Evolutionary conservation across 345 rosid genomes (phyloP), one percentile per base, ranked within the genome.

Genomic region (Turnera subulata): DNA sequence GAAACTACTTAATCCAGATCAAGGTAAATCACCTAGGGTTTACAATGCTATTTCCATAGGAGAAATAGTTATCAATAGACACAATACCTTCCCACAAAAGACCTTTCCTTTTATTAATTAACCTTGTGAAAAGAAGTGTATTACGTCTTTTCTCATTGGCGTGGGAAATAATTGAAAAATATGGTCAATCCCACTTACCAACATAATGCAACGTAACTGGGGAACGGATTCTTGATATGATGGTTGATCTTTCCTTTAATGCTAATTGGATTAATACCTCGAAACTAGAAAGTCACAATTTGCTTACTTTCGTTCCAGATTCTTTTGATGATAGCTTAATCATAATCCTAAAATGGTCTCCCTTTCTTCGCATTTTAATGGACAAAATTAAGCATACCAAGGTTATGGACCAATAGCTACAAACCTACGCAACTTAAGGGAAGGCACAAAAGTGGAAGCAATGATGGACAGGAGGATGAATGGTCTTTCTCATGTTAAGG

Each of bases 311-410:
- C 64, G 29, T 47, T 20, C 47, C n/a, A 63, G 62, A 55, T 63
- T 50, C 58, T 25, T 16, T 18, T 40, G 50, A 53, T 63, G 62
- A 72, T 62, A 53, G 24, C 66, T 62, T 59, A 61, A 71, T 78
- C 58, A 72, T 65, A 35, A 47, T 32, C 20, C 51, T 57, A 21
- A 44, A 72, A 69, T 62, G 50, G 44, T 25, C 15, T 25, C n/a
- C 33, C 19, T 18, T 42, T 42, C 1, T 25, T 17, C 11, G 21
- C 45, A 50, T 45, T 35, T 26, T 55, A 42, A 56, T 19, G 21
- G 38, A 40, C 40, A 49, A 33, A 29, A 15, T 11, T 62, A 66
- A 54, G 13, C 18, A 48, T 53, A 42, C 40, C 11, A 6, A 61
- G 20, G n/a, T 42, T 33, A 20, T 50, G 58, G 59, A n/a, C 66